Percentiles rank a stretch among this genome's conserved stretches.
These are phyloP conservation scores for Boletus semigastroideus DNA, from an alignment of 1,284 basidiomycete species.

Conservation along the genomic window DNA sequence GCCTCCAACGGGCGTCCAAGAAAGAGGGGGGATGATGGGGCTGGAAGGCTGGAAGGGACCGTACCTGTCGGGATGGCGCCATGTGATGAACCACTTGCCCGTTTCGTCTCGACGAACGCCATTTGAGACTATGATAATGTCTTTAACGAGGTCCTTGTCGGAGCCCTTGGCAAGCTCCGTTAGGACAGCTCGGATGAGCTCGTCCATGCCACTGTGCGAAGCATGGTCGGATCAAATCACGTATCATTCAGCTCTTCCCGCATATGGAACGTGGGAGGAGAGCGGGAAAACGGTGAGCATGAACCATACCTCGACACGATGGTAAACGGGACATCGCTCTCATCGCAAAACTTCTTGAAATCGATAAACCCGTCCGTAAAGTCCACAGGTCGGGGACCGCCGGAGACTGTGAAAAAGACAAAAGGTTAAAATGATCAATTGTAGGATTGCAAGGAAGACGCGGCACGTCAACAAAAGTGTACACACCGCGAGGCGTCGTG, in stretches of 20 bases:
- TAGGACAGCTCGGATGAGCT: constrained; percentile 86
- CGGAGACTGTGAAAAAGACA: constrained; percentile 6
- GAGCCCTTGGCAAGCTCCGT: constrained; percentile 66
- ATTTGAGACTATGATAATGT: constrained; percentile 90
- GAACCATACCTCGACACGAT: constrained; percentile 81
- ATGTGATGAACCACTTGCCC: constrained; percentile 76
- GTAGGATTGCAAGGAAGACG: background rate
- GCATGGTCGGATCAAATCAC: constrained; percentile 4
- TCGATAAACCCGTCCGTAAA: constrained; percentile 87
- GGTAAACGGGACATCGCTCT: constrained; percentile 78
- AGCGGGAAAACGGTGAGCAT: background rate
- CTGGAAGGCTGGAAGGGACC: background rate
- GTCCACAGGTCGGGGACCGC: constrained; percentile 51
- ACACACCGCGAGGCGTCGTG: constrained; percentile 24
- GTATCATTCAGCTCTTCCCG: background rate
- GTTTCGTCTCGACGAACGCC: constrained; percentile 73
- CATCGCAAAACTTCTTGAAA: constrained; percentile 82
- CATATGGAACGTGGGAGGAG: constrained; percentile 12
- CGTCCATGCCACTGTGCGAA: constrained; percentile 78
- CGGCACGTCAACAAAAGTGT: background rate
- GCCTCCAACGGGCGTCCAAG: background rate
- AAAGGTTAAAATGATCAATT: constrained; percentile 2
- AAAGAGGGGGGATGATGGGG: background rate
- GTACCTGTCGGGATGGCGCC: constrained; percentile 83
- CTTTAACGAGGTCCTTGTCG: constrained; percentile 60